Evolutionary conservation across 1,284 basidiomycete genomes (phyloP).

Genomic region (Caloboletus firmus): DNA sequence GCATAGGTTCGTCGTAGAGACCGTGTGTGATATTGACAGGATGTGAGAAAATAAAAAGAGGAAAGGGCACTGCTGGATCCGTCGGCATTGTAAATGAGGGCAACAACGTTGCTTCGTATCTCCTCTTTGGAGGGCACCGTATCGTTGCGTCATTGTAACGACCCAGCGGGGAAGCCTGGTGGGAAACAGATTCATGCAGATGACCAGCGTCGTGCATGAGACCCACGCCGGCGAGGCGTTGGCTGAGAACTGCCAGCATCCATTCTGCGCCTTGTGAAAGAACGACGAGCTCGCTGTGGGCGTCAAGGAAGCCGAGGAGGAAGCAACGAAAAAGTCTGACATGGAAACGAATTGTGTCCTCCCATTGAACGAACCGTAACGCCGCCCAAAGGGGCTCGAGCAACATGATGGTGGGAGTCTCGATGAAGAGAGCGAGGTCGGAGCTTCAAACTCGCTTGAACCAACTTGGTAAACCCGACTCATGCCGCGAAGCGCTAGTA

Average conservation of each 20-base stretch:
- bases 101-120: neutral
- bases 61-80: neutral
- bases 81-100: neutral
- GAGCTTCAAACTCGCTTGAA: constrained; percentile 4
- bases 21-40: neutral
- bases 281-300: neutral
- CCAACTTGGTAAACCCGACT: too few species aligned
- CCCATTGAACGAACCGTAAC: constrained; percentile 1
- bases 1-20: neutral
- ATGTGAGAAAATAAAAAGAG: neutral
- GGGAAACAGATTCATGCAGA: neutral
- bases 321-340: constrained; percentile 16
- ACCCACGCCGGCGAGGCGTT: neutral
- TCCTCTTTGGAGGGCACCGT: constrained; percentile 14
- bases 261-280: neutral
- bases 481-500: too few species aligned
- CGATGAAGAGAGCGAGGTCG: constrained; percentile 3
- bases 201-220: neutral
- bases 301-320: constrained; percentile 2
- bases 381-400: neutral
- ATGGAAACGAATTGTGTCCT: constrained; percentile 19
- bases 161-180: neutral
- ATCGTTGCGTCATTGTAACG: neutral
- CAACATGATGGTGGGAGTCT: constrained; percentile 1
- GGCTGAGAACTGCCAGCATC: neutral